A percentile compares a stretch with the other conserved stretches of the same genome.
phyloP scores from a whole-genome alignment of 1,284 basidiomycete genomes.

The Microbotryum lychnidis-dioicae region DNA sequence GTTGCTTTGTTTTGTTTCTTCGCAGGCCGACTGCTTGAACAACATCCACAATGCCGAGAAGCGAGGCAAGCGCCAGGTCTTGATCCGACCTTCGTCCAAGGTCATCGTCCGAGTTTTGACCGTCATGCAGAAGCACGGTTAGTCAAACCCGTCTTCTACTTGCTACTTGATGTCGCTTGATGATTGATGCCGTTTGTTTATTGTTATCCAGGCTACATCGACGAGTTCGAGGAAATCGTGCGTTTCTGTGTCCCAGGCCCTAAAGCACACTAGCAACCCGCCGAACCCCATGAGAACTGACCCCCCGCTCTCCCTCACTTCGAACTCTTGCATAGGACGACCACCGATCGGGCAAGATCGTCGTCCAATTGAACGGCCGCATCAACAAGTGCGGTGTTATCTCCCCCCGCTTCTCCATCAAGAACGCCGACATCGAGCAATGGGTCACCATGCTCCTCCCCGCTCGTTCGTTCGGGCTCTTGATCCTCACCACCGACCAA shows the following conservation, averaged over 20 bases:
- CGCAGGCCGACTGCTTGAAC: constrained; percentile 30
- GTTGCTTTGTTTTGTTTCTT: no score
- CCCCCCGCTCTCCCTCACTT: not conserved
- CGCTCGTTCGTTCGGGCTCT: constrained; percentile 89
- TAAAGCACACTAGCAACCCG: no score
- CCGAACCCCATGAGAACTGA: not conserved
- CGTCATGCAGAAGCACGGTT: constrained; percentile 96
- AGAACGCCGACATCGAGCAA: constrained; percentile 81
- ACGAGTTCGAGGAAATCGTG: constrained; percentile 91
- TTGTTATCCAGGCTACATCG: constrained; percentile 73
- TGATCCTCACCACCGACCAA: constrained; percentile 94
- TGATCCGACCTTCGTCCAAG: constrained; percentile 90
- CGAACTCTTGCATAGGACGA: constrained; percentile 55
- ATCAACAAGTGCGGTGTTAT: constrained; percentile 98
- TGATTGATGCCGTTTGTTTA: constrained; percentile 1
- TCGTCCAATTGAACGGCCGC: constrained; percentile 95
- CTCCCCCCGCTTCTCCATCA: constrained; percentile 95
- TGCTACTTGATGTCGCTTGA: not conserved
- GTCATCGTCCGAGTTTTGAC: constrained; percentile 91
- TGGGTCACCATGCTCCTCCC: constrained; percentile 92
- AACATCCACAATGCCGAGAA: constrained; percentile 77
- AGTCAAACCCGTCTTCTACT: constrained; percentile 41
- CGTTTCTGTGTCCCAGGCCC: not conserved
- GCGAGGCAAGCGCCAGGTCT: constrained; percentile 90
- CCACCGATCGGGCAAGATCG: constrained; percentile 97